A percentile compares a stretch with the other conserved stretches of the same genome.
Conservation (phyloP, 345 rosid genomes). For the Syzygium grande region DNA sequence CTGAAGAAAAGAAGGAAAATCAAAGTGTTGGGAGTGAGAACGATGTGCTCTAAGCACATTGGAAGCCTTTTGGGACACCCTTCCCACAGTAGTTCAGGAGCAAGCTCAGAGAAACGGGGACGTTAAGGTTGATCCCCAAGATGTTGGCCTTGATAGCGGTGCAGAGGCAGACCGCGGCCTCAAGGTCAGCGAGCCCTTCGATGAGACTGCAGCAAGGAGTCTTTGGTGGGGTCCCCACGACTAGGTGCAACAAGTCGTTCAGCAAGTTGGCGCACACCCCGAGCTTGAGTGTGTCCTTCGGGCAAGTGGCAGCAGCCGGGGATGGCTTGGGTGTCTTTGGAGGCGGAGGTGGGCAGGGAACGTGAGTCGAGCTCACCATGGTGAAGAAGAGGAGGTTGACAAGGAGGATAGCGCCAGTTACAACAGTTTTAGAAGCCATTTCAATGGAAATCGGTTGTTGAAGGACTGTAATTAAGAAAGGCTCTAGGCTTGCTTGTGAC, state of each 20-base stretch:
- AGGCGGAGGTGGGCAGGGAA: constrained; percentile 3
- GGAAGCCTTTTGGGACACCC: constrained; percentile 36
- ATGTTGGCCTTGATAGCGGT: constrained; percentile 48
- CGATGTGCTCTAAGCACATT: constrained; percentile 10
- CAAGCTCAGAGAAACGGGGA: constrained; percentile 33
- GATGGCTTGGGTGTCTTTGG: not conserved
- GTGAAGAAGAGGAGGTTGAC: constrained; percentile 14
- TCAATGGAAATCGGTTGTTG: not conserved
- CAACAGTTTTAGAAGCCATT: constrained; percentile 15
- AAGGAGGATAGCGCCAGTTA: constrained; percentile 8
- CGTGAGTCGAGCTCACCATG: constrained; percentile 7
- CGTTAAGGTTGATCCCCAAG: constrained; percentile 38
- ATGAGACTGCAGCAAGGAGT: constrained; percentile 43
- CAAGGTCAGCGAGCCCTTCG: constrained; percentile 31
- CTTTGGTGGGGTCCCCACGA: constrained; percentile 24
- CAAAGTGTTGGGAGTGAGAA: not conserved
- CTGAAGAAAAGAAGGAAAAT: not conserved
- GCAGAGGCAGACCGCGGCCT: constrained; percentile 54
- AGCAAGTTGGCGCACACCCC: constrained; percentile 43
- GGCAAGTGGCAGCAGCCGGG: constrained; percentile 14
- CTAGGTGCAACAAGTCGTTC: constrained; percentile 14
- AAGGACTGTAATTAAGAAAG: not conserved
- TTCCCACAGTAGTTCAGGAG: constrained; percentile 36
- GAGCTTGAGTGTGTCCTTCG: constrained; percentile 33
- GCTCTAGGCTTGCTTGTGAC: not conserved